phyloP scores from a whole-genome alignment of 1,284 basidiomycete species.

The Sparassis latifolia region DNA sequence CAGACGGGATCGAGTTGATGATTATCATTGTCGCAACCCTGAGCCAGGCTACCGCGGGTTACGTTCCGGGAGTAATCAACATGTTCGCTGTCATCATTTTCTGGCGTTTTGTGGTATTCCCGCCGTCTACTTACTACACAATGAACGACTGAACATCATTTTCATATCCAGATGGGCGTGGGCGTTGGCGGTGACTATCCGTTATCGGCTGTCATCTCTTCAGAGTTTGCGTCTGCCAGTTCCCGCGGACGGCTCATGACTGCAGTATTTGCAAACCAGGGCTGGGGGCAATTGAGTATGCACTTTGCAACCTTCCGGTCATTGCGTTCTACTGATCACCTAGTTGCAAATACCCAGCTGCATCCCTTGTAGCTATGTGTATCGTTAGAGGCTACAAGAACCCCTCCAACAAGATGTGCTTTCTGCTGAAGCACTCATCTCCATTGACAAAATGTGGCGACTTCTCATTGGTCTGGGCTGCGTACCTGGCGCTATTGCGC shows the following conservation, averaged over 20 bases:
- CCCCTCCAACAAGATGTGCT: slow-evolving; percentile 45
- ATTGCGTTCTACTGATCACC: background rate
- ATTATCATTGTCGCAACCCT: slow-evolving; percentile 65
- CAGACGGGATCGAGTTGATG: slow-evolving; percentile 70
- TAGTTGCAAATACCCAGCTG: slow-evolving; percentile 29
- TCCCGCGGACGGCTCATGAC: slow-evolving; percentile 72
- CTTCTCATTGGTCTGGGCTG: slow-evolving; percentile 68
- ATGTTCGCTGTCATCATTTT: slow-evolving; percentile 71
- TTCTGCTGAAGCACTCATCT: slow-evolving; percentile 30
- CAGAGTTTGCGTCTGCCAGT: slow-evolving; percentile 72
- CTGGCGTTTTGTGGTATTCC: slow-evolving; percentile 56
- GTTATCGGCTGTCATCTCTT: slow-evolving; percentile 58
- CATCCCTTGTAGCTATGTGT: slow-evolving; percentile 65
- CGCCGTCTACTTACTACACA: slow-evolving; percentile 1
- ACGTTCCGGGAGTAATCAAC: slow-evolving; percentile 53
- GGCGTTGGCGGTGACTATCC: slow-evolving; percentile 75
- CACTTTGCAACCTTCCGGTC: slow-evolving; percentile 6
- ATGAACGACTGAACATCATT: background rate
- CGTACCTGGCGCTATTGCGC: slow-evolving; percentile 58
- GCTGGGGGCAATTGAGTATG: slow-evolving; percentile 64
- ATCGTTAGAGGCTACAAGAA: slow-evolving; percentile 65
- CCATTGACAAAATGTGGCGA: slow-evolving; percentile 62
- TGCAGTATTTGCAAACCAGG: slow-evolving; percentile 63
- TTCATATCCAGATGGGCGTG: slow-evolving; percentile 44
- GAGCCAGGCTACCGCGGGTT: slow-evolving; percentile 53